Base-by-base conservation (phyloP, 192 early-diverging fungal genomes). In the Coemansia sp. region DNA sequence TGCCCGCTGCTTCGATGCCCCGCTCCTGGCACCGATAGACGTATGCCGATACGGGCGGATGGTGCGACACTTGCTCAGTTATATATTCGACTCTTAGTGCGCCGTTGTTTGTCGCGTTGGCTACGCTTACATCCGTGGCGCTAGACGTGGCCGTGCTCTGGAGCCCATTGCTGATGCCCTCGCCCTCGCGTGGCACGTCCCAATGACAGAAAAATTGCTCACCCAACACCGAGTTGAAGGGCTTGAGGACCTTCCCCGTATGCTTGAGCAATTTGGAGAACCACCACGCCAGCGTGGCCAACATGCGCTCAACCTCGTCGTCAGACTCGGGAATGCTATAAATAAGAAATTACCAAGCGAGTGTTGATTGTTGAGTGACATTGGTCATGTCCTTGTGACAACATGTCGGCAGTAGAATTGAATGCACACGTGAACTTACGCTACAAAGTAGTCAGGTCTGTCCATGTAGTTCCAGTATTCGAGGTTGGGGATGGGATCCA, bases 391-490 rank as follows among this genome's bases (percentile, higher is more conserved):
- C 54, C 54, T 6, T 57, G 54, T 57, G 54, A 57, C 54, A n/a
- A 14, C 11, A 4, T 57, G 33, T 17, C 29, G 35, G 51, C 54
- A 57, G 54, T 57, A 57, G 41, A 67, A 61, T n/a, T 17, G 33
- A 67, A 54, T 50, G 40, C 21, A 36, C 66, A 67, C 57, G 59
- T 59, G 45, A 73, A 84, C 80, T 72, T 82, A 82, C 80, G 69
- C 69, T 42, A 74, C 73, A 79, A 93, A 92, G 70, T 82, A 85
- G 60, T 91, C 88, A 2, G 92, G 92, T 6, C 89, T 88, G 60
- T 93, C 92, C 73, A 88, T 91, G 72, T 89, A 90, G 70, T 87
- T 89, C 88, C 88, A 89, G 78, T 90, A 88, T 72, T 93, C 92
- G 39, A 93, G 84, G 56, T 91, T 90, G 24, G 88, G 88, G 39